phyloP scores from a whole-genome alignment of 1,139 yeast genomes.

The Pneumocystis jirovecii region DNA sequence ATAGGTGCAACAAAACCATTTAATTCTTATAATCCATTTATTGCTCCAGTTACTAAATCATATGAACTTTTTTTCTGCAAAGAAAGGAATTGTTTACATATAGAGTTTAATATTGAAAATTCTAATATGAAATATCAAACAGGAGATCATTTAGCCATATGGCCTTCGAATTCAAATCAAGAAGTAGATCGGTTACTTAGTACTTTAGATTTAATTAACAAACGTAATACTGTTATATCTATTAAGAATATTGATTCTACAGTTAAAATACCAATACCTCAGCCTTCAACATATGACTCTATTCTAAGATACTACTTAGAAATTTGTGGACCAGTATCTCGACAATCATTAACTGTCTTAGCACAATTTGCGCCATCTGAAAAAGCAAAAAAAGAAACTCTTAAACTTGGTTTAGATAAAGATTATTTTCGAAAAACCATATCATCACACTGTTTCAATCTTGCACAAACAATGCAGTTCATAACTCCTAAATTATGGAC shows the following conservation, averaged over 20 bases:
- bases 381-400: slow-evolving; percentile 38
- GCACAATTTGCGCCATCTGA: slow-evolving; percentile 70
- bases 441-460: slow-evolving; percentile 44
- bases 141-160: slow-evolving; percentile 89
- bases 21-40: slow-evolving; percentile 67
- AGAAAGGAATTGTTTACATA: slow-evolving; percentile 72
- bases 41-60: slow-evolving; percentile 50
- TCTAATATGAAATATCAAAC: slow-evolving; percentile 75
- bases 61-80: slow-evolving; percentile 55
- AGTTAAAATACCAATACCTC: slow-evolving; percentile 63
- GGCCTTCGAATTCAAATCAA: slow-evolving; percentile 82
- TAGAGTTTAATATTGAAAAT: slow-evolving; percentile 66
- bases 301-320: slow-evolving; percentile 77
- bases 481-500: slow-evolving; percentile 59
- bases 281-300: slow-evolving; percentile 82
- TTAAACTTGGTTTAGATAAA: slow-evolving; percentile 53
- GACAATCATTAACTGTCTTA: slow-evolving; percentile 67
- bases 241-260: slow-evolving; percentile 66
- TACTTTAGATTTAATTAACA: slow-evolving; percentile 46
- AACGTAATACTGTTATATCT: slow-evolving; percentile 43
- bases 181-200: slow-evolving; percentile 49
- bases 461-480: slow-evolving; percentile 57
- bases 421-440: slow-evolving; percentile 50
- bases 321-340: slow-evolving; percentile 83
- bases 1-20: slow-evolving; percentile 53